Base-by-base conservation (phyloP, 805 yeast species). In the Clavispora asparagi region DNA sequence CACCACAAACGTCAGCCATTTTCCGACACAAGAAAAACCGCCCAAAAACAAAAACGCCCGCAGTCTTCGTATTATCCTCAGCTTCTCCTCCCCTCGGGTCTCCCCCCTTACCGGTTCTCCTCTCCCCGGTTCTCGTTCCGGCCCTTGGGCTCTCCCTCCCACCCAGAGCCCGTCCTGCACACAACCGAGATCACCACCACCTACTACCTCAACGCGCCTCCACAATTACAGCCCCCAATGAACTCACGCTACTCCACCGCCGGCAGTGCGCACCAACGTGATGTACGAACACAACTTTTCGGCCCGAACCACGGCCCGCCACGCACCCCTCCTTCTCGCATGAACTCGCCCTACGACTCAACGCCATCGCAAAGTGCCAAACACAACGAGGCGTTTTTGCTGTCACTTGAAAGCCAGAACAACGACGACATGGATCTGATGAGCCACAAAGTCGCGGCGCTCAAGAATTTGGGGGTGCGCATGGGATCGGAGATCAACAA, bases 401-500 rank as follows among this genome's bases (percentile, higher is more conserved):
- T 64, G 71, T 63, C 71, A 31, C 61, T 72, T 25, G 77, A 72
- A 42, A 62, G 71, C 33, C 76, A 71, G 47, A 71, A 71, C 49
- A 60, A 70, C 49, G 72, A 67, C 9, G 76, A 71, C 49, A 51
- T 71, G 49, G 72, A 70, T 42, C 45, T 58, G 41, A 72, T 72
- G 76, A 59, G 68, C 43, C 63, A 64, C 42, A 71, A 70, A 46
- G 74, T 72, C 42, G 61, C 67, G 25, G 62, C 71, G 57, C 58
- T 72, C 48, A 72, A 71, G 55, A 67, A 63, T 47, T 54, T 72
- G 50, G 74, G 76, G 23, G 61, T 65, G 25, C 60, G 56, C 39
- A 71, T 72, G 76, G 77, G 77, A 4, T 51, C 61, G 7, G 76
- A 72, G 44, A 72, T 72, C 57, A 71, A 72, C 57, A 67, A 65